A percentile compares a stretch with the other conserved stretches of the same genome.
Evolutionary conservation across 202 grass and related monocot species (phyloP).

Genomic region (Schoenoplectus triqueter): DNA sequence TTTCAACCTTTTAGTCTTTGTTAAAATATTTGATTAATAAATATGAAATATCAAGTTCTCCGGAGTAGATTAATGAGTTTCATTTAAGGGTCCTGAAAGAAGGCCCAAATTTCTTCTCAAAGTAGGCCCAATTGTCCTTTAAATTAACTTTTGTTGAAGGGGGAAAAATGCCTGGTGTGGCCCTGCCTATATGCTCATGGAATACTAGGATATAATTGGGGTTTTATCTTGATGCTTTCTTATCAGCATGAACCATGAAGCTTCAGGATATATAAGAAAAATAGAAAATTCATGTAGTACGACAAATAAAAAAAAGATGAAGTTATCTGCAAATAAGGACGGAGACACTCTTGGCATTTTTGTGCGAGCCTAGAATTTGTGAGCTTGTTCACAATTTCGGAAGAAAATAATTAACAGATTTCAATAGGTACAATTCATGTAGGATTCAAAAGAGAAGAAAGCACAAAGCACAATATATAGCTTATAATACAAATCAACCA

Average conservation of each 20-base stretch:
- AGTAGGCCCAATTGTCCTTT: conserved; percentile 6
- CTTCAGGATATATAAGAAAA: too few relatives aligned
- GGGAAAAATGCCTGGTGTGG: too few relatives aligned
- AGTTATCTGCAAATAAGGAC: too few relatives aligned
- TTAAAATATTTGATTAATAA: not conserved
- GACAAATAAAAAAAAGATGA: too few relatives aligned
- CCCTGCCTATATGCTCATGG: too few relatives aligned
- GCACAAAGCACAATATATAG: not conserved
- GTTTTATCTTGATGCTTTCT: not conserved
- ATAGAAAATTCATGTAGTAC: too few relatives aligned
- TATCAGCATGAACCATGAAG: too few relatives aligned
- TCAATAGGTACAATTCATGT: conserved; percentile 11
- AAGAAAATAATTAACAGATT: not conserved
- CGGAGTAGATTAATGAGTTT: not conserved
- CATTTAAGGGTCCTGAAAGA: not conserved
- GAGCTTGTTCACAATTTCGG: not conserved
- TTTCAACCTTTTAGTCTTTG: not conserved
- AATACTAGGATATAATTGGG: not conserved
- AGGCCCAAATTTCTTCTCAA: not conserved
- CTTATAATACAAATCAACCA: not conserved
- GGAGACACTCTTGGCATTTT: not conserved
- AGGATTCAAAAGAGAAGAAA: not conserved
- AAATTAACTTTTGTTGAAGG: too few relatives aligned
- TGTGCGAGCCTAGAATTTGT: not conserved
- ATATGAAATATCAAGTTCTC: not conserved